Evolutionary conservation across 306 rosid genomes (phyloP), one percentile per base, ranked within the genome.

Genomic region (Vachellia pachyceras): DNA sequence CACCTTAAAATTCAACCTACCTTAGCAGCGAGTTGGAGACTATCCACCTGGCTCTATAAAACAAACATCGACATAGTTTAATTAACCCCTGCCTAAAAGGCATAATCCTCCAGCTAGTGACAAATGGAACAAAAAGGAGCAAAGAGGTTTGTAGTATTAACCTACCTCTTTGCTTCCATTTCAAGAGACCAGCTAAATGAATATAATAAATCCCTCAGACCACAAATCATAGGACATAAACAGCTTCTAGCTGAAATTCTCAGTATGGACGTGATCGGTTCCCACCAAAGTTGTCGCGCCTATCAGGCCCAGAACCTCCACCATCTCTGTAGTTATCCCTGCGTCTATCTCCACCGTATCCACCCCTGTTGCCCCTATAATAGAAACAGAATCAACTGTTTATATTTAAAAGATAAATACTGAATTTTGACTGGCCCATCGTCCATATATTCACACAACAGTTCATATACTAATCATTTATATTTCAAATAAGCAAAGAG

Each of bases 111-210:
- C 90, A 80, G 82, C 75, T 64, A 80, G 68, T 42, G 50, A 71
- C 82, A 77, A 73, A 78, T 61, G 46, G 85, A 84, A 63, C 69
- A 63, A 69, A 36, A 64, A 73, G 90, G 85, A 85, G 89, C 82
- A 72, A 75, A 87, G 89, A 84, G 92, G 94, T 69, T 85, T 88
- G 85, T 75, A 85, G 65, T 70, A 82, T 85, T 80, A 90, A 82
- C 92, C 92, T 91, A 91, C 95, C 95, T 91, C 95, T 88, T 85
- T 78, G 85, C 83, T 89, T 88, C 92, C 90, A 81, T 76, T 85
- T 86, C 88, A 85, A 79, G 94, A 83, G 84, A 78, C 85, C 87
- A 61, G 83, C 86, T 80, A 83, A 79, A 44, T 84, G 85, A 84
- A 87, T 70, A 87, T 60, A 77, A 84, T 76, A 89, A 85, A 84